These are phyloP conservation scores for Penicillium ochrochloron DNA, from an alignment of 495 filamentous ascomycete genomes.

Conservation along the genomic window DNA sequence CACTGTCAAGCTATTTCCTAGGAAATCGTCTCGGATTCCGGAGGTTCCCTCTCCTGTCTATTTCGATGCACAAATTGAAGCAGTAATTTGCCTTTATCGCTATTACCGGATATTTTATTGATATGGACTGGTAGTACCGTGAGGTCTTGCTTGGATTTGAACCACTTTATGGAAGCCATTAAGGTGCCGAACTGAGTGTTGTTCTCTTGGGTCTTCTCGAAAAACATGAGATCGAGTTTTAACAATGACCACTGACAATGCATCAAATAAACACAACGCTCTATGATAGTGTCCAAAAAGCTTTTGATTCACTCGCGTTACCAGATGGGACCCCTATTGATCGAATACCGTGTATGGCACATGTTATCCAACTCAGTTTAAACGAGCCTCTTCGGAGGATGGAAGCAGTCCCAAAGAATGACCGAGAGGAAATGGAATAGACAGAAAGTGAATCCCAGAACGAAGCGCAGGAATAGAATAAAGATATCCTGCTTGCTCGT, in stretches of 20 bases:
- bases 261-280: conserved; percentile 28
- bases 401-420: conserved; percentile 13
- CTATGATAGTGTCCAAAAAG: conserved; percentile 11
- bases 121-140: conserved; percentile 25
- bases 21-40: no score
- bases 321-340: background rate
- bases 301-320: conserved; percentile 9
- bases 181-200: conserved; percentile 16
- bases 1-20: no score
- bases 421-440: conserved; percentile 14
- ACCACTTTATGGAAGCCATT: conserved; percentile 16
- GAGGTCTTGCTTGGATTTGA: conserved; percentile 32
- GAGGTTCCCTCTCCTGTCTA: no score
- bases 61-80: no score
- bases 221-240: conserved; percentile 22
- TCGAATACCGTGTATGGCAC: conserved; percentile 11
- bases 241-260: conserved; percentile 28
- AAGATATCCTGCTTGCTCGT: conserved; percentile 3
- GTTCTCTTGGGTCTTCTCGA: conserved; percentile 19
- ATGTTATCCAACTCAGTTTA: conserved; percentile 25
- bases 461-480: background rate
- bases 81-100: no score
- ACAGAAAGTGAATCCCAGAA: background rate
- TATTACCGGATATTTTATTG: conserved; percentile 20
- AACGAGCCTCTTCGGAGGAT: conserved; percentile 21